Conservation (phyloP, 352 stramenopile species). For the Peronosclerospora sorghi region DNA sequence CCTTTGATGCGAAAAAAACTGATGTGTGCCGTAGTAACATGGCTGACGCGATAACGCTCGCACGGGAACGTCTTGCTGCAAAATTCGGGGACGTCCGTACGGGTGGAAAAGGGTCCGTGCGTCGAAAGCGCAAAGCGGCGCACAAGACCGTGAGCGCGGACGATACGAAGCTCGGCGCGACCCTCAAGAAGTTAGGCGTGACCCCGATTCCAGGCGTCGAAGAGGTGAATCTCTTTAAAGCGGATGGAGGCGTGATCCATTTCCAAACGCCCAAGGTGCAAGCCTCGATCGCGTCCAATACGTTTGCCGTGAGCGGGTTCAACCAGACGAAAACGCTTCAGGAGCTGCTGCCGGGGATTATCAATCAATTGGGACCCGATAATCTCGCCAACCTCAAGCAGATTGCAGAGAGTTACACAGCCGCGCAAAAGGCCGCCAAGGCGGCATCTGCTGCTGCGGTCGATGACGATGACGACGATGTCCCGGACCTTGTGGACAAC, state of each 20-base stretch:
- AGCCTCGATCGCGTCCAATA: constrained; percentile 96
- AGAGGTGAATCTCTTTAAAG: constrained; percentile 99
- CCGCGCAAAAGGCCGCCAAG: constrained; percentile 68
- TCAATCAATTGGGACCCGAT: constrained; percentile 97
- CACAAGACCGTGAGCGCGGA: constrained; percentile 89
- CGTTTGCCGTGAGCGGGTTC: constrained; percentile 94
- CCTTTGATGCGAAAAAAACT: background rate
- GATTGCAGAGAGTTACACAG: constrained; percentile 86
- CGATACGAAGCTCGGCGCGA: constrained; percentile 95
- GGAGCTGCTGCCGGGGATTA: constrained; percentile 95
- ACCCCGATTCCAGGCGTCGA: constrained; percentile 97
- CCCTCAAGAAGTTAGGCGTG: constrained; percentile 97
- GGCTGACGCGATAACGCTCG: constrained; percentile 85
- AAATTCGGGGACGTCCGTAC: constrained; percentile 88
- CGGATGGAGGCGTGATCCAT: constrained; percentile 97
- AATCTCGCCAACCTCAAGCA: constrained; percentile 94
- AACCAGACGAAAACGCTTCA: constrained; percentile 95
- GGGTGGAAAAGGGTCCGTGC: constrained; percentile 91
- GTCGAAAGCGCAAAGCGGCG: constrained; percentile 93
- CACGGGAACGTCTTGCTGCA: constrained; percentile 72
- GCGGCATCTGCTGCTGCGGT: constrained; percentile 34
- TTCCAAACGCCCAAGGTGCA: constrained; percentile 97
- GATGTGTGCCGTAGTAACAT: constrained; percentile 30
- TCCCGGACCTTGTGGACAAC: constrained; percentile 97
- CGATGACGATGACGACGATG: constrained; percentile 93